Evolutionary conservation across 1,139 yeast genomes (phyloP).

Genomic region (Zygotorulaspora mrakii): DNA sequence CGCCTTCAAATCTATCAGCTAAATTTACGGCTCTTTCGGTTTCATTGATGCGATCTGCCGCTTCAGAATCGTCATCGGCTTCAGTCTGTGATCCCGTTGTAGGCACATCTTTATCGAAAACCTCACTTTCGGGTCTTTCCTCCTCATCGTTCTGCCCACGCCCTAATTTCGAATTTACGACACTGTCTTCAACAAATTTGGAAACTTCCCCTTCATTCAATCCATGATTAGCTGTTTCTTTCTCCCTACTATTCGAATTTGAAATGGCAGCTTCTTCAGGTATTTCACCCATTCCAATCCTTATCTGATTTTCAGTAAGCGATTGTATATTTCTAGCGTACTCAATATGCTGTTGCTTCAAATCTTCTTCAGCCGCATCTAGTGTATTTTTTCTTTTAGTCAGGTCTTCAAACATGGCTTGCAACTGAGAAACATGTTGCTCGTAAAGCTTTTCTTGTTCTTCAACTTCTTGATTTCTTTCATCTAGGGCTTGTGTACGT

Average conservation of each 20-base stretch:
- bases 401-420: conserved; percentile 36
- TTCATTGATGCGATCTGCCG: conserved; percentile 33
- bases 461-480: conserved; percentile 33
- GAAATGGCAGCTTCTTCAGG: conserved; percentile 38
- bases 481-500: conserved; percentile 37
- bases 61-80: conserved; percentile 37
- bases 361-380: conserved; percentile 39
- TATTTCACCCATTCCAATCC: conserved; percentile 33
- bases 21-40: conserved; percentile 29
- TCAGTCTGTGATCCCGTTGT: conserved; percentile 37
- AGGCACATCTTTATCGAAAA: conserved; percentile 38
- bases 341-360: conserved; percentile 39
- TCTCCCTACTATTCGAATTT: conserved; percentile 28
- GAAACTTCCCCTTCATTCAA: conserved; percentile 24
- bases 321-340: conserved; percentile 41
- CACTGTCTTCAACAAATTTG: conserved; percentile 27
- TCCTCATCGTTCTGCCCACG: conserved; percentile 25
- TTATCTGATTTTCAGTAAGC: conserved; percentile 39
- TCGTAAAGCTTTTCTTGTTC: conserved; percentile 39
- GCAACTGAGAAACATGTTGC: conserved; percentile 39
- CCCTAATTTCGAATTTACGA: conserved; percentile 23
- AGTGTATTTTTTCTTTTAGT: conserved; percentile 37
- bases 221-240: conserved; percentile 4
- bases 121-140: conserved; percentile 31
- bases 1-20: conserved; percentile 35